Evolutionary conservation across 768 basidiomycete species (phyloP).

Genomic region (Tulasnella sp.): DNA sequence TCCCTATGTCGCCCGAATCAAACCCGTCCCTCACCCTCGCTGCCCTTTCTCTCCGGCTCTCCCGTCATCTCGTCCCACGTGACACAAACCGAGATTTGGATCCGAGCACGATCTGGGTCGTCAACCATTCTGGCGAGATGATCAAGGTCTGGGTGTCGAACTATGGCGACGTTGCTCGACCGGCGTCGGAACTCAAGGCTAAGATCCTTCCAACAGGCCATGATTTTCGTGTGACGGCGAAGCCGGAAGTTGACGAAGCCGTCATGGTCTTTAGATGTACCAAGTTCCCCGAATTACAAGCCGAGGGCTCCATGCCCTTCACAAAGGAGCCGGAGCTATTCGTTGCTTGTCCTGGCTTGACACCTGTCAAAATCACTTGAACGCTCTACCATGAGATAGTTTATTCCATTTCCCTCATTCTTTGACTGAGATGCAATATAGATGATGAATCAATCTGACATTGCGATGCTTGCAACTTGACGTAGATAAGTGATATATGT

Average conservation of each 20-base stretch:
- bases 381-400: no score
- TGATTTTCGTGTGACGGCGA: neutral
- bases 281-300: no score
- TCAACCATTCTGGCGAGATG: neutral
- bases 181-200: neutral
- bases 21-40: constrained; percentile 25
- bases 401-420: no score
- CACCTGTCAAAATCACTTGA: no score
- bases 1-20: constrained; percentile 25
- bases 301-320: neutral
- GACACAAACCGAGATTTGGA: no score
- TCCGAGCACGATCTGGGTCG: neutral
- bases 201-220: neutral
- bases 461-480: no score
- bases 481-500: no score
- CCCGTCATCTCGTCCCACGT: constrained; percentile 5
- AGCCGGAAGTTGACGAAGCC: neutral
- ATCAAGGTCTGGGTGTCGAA: constrained; percentile 2
- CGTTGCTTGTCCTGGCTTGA: neutral
- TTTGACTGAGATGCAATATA: no score
- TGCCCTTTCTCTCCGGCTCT: constrained; percentile 24
- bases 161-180: neutral
- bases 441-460: no score
- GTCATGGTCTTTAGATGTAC: neutral
- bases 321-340: neutral